Conservation (phyloP, 164 flowering plant species). For the Aristolochia fimbriata region DNA sequence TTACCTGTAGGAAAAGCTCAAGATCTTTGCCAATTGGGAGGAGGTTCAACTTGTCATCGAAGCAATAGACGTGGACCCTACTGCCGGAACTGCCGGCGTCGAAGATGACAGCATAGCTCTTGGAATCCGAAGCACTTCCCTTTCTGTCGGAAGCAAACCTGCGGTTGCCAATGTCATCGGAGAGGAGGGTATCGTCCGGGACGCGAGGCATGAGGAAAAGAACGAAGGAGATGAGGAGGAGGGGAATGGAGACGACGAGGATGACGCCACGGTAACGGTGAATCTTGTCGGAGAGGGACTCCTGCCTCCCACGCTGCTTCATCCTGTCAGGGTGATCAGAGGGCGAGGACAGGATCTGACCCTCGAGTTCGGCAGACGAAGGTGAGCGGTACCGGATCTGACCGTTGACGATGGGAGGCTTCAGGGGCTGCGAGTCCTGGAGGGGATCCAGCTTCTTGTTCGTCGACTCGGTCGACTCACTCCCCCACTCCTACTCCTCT, state of each 20-base stretch:
- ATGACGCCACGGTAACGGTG: conserved; percentile 45
- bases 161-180: conserved; percentile 18
- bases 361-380: conserved; percentile 76
- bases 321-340: conserved; percentile 20
- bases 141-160: not conserved
- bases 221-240: conserved; percentile 50
- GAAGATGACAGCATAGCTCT: conserved; percentile 66
- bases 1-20: conserved; percentile 79
- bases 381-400: conserved; percentile 93
- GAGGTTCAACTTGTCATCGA: conserved; percentile 64
- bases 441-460: conserved; percentile 44
- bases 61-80: conserved; percentile 87
- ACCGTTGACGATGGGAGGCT: conserved; percentile 50
- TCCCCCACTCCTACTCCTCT: not conserved
- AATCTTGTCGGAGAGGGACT: conserved; percentile 53
- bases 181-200: conserved; percentile 24
- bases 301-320: conserved; percentile 30
- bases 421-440: conserved; percentile 43
- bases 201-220: conserved; percentile 58
- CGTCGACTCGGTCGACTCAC: too few species aligned
- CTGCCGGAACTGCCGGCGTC: conserved; percentile 98
- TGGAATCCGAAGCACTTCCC: not conserved
- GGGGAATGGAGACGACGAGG: conserved; percentile 49
- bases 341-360: conserved; percentile 19
- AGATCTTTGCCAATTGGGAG: conserved; percentile 72